phyloP scores from a whole-genome alignment of 345 rosid species.

The Boechera stricta region DNA sequence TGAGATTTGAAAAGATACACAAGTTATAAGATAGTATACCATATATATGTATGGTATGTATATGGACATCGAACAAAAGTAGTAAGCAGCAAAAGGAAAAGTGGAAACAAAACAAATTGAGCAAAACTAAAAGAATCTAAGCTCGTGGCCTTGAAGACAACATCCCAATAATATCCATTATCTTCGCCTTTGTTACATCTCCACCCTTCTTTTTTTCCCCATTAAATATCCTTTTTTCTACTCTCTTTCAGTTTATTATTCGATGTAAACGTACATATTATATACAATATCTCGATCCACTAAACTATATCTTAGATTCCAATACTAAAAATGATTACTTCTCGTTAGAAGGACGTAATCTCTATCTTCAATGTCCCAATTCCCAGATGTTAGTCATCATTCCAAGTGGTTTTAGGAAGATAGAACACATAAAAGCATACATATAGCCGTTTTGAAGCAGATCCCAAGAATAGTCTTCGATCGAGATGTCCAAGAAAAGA shows the following conservation, averaged over 20 bases:
- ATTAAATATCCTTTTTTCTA: constrained; percentile 10
- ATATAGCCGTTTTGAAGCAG: background rate
- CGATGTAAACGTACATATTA: constrained; percentile 7
- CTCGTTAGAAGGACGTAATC: background rate
- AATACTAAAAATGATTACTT: background rate
- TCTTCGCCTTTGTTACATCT: constrained; percentile 28
- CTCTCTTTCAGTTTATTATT: constrained; percentile 14
- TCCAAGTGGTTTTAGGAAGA: background rate
- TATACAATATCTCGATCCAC: constrained; percentile 11
- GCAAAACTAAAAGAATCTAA: constrained; percentile 50
- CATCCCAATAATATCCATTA: constrained; percentile 32
- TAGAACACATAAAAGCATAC: background rate
- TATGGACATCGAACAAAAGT: constrained; percentile 38
- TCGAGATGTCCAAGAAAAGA: background rate
- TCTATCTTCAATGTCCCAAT: background rate
- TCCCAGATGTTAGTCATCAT: constrained; percentile 2
- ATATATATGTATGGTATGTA: constrained; percentile 30
- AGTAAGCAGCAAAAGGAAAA: constrained; percentile 41
- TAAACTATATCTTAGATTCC: constrained; percentile 1
- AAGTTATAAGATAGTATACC: constrained; percentile 22
- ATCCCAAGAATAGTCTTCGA: background rate
- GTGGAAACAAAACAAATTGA: constrained; percentile 33
- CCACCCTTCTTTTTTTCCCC: constrained; percentile 36
- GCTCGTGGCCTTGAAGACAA: constrained; percentile 45
- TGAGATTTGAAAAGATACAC: constrained; percentile 30